Evolutionary conservation across 148 eudicot species (phyloP).

Genomic region (Chenopodium album): DNA sequence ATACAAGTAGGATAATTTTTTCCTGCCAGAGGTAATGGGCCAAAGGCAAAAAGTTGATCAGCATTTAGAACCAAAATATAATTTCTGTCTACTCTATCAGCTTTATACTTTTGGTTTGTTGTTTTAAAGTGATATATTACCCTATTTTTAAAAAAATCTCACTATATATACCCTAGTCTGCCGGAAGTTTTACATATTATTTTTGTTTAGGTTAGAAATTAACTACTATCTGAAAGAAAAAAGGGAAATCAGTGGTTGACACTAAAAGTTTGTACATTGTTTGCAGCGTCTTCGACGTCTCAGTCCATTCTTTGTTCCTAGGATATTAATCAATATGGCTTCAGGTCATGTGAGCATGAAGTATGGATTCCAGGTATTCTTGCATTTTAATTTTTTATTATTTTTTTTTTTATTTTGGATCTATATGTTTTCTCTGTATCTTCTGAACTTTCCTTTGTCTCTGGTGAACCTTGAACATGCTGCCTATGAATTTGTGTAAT

Average conservation of each 20-base stretch:
- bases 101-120: neutral
- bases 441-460: neutral
- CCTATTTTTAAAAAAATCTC: neutral
- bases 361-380: conserved; percentile 84
- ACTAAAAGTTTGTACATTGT: neutral
- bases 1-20: neutral
- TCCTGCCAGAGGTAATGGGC: neutral
- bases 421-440: neutral
- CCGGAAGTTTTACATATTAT: neutral
- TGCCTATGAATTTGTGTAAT: neutral
- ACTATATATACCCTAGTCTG: neutral
- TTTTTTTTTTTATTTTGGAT: neutral
- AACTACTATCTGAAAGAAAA: neutral
- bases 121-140: neutral
- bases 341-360: conserved; percentile 99
- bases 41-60: neutral
- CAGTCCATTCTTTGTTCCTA: conserved; percentile 90
- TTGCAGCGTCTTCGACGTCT: conserved; percentile 83
- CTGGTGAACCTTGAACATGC: neutral
- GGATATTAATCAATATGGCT: conserved; percentile 96
- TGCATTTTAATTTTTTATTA: neutral
- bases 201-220: neutral
- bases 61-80: neutral
- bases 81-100: neutral
- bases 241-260: neutral